These are phyloP conservation scores for Talaromyces marneffei DNA, from an alignment of 2,329 filamentous ascomycete species.

Conservation along the genomic window DNA sequence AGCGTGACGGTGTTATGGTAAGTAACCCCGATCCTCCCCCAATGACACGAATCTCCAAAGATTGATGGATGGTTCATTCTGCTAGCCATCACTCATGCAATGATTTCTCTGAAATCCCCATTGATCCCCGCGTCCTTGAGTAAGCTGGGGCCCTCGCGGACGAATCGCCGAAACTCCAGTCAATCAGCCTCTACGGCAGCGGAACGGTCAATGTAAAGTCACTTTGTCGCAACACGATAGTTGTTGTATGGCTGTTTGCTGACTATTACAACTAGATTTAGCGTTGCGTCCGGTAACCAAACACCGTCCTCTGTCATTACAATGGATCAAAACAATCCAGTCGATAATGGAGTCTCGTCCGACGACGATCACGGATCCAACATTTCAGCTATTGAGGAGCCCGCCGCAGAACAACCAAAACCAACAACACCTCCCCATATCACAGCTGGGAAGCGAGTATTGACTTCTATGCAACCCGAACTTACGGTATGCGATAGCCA, in stretches of 20 bases:
- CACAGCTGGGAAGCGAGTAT: constrained; percentile 12
- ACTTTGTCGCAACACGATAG: not conserved
- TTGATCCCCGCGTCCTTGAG: constrained; percentile 20
- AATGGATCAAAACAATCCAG: not conserved
- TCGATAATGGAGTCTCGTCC: not conserved
- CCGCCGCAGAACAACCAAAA: not conserved
- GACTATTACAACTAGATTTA: not conserved
- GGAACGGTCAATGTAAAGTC: constrained; percentile 6
- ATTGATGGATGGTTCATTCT: not conserved
- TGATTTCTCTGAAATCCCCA: constrained; percentile 28
- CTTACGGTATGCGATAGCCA: constrained; percentile 21
- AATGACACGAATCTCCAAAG: not conserved
- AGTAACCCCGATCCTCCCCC: not conserved
- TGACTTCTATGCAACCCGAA: constrained; percentile 16
- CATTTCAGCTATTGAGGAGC: not conserved
- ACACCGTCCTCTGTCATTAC: not conserved
- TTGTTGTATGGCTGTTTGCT: not conserved
- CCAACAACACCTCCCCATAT: not conserved
- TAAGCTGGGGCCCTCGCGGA: constrained; percentile 8
- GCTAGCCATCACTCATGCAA: constrained; percentile 15
- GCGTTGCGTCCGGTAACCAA: not conserved
- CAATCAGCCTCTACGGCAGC: constrained; percentile 14
- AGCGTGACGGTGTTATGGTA: constrained; percentile 3
- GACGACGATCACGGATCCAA: constrained; percentile 6
- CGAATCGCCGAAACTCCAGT: constrained; percentile 11